Evolutionary conservation across 495 filamentous ascomycete species (phyloP).

Genomic region (Apodospora peruviana): DNA sequence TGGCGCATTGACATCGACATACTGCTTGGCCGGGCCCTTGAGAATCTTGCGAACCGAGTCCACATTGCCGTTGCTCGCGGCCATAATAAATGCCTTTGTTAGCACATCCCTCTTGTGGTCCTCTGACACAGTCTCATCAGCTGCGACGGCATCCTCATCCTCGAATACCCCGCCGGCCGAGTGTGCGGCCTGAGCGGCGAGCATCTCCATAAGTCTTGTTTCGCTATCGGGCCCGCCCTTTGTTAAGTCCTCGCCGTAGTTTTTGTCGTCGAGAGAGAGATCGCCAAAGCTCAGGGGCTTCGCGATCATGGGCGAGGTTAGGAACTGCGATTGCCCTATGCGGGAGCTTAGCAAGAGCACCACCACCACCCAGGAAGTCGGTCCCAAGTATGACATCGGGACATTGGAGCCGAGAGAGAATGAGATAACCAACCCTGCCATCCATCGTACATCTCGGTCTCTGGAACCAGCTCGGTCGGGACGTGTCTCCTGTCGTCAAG

Average conservation of each 20-base stretch:
- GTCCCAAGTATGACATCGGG: slow-evolving; percentile 11
- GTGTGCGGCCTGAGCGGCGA: slow-evolving; percentile 86
- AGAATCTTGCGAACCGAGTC: slow-evolving; percentile 74
- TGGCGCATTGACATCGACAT: slow-evolving; percentile 80
- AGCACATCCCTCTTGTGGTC: slow-evolving; percentile 73
- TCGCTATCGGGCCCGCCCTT: slow-evolving; percentile 72
- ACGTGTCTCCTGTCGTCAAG: slow-evolving; percentile 77
- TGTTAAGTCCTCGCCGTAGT: slow-evolving; percentile 57
- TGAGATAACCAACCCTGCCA: slow-evolving; percentile 74
- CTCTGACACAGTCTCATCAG: slow-evolving; percentile 65
- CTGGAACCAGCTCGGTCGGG: slow-evolving; percentile 50
- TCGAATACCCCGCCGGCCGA: slow-evolving; percentile 63
- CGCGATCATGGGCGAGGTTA: slow-evolving; percentile 77
- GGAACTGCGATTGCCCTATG: slow-evolving; percentile 87
- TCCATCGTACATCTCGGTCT: slow-evolving; percentile 97
- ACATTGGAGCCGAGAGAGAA: slow-evolving; percentile 5
- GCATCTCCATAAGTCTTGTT: slow-evolving; percentile 86
- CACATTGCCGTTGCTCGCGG: slow-evolving; percentile 92
- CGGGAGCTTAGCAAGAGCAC: slow-evolving; percentile 13
- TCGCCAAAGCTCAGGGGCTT: slow-evolving; percentile 77
- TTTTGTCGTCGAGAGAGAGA: slow-evolving; percentile 71
- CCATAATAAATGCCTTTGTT: slow-evolving; percentile 89
- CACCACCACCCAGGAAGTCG: neutral
- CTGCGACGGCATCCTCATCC: slow-evolving; percentile 73
- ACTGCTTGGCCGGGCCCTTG: slow-evolving; percentile 65